Conservation (phyloP, 306 rosid species). For the Fragaria nilgerrensis region DNA sequence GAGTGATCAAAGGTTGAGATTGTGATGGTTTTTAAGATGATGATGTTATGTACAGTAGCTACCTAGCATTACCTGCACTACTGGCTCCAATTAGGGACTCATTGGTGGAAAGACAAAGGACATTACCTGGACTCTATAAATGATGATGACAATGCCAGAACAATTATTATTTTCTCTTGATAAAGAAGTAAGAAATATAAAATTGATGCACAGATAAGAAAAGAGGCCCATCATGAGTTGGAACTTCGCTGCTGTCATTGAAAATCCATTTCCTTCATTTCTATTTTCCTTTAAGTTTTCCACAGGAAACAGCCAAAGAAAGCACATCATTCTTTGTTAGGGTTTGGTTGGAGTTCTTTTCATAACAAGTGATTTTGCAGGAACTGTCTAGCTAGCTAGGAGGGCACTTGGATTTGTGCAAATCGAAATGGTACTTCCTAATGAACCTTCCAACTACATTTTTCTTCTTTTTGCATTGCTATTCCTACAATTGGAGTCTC, state of each 20-base stretch:
- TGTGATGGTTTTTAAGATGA: background rate
- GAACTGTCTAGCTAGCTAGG: background rate
- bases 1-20: background rate
- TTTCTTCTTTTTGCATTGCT: background rate
- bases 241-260: constrained; percentile 1
- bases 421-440: background rate
- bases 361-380: background rate
- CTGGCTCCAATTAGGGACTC: background rate
- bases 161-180: constrained; percentile 4
- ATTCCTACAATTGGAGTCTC: background rate
- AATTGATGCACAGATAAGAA: background rate
- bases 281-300: background rate
- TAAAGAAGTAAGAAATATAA: background rate
- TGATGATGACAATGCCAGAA: background rate
- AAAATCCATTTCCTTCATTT: background rate
- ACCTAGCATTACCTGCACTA: background rate
- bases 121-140: background rate
- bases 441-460: background rate
- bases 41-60: background rate
- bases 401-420: background rate
- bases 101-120: background rate
- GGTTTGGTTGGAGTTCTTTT: background rate
- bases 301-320: background rate
- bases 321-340: background rate
- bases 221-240: background rate